Conservation (phyloP, 2,329 filamentous ascomycete genomes). For the Pseudogymnoascus sp. region DNA sequence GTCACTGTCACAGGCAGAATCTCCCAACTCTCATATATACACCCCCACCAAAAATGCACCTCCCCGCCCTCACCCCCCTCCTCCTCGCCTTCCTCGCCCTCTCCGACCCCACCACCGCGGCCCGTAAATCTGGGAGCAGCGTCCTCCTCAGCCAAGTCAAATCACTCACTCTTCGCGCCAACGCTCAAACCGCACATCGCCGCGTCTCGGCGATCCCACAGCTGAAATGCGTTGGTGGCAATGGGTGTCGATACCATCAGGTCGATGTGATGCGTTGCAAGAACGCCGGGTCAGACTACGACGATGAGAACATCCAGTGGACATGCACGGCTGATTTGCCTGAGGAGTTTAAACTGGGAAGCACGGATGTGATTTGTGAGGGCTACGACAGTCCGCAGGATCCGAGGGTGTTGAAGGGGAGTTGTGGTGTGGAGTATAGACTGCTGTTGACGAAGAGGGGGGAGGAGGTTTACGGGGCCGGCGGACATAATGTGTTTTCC, state of each 20-base stretch:
- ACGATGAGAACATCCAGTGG: conserved; percentile 78
- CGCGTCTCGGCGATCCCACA: conserved; percentile 70
- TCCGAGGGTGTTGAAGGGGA: conserved; percentile 79
- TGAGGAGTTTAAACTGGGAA: conserved; percentile 59
- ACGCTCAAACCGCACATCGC: conserved; percentile 61
- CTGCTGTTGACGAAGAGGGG: conserved; percentile 70
- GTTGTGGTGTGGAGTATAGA: conserved; percentile 86
- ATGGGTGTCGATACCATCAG: conserved; percentile 57
- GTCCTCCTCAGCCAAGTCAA: conserved; percentile 61
- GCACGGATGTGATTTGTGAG: conserved; percentile 87
- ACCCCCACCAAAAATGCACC: conserved; percentile 5
- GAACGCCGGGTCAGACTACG: conserved; percentile 76
- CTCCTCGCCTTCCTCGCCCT: conserved; percentile 19
- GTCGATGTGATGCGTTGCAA: conserved; percentile 82
- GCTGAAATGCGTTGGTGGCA: conserved; percentile 65
- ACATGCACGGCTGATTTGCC: conserved; percentile 63
- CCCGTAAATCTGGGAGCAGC: conserved; percentile 31
- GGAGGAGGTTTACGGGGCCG: conserved; percentile 54
- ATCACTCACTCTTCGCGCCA: conserved; percentile 65
- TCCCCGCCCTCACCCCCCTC: conserved; percentile 17
- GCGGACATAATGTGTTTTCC: conserved; percentile 13
- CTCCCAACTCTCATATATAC: neutral
- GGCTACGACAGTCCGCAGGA: conserved; percentile 73
- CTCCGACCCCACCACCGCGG: conserved; percentile 23
- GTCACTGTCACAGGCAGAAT: neutral